Evolutionary conservation across 176 grass and related monocot species (phyloP), one percentile per base, ranked within the genome.

Genomic region (Canna indica): DNA sequence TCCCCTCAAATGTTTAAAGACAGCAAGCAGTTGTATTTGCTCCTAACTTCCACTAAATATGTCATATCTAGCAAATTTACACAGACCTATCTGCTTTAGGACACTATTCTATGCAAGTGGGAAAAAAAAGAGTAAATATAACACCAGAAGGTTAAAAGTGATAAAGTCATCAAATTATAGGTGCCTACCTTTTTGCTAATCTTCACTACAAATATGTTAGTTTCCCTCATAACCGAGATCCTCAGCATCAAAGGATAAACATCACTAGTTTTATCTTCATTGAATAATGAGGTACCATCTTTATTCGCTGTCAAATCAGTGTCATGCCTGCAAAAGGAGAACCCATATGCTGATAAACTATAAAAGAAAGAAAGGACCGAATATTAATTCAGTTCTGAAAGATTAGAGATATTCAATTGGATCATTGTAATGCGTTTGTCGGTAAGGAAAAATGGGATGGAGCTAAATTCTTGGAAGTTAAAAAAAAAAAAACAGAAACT

Each of bases 111-210:
- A 68, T 68, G 65, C 34, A 42, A 63, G 44, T 46, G 58, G 15
- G 33, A 17, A 45, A 44, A 44, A 44, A 44, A 42, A 68, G 34
- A 35, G n/a, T 69, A 46, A 47, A 69, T 27, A 16, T 20, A 50
- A 72, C 14, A 36, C 45, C 22, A 33, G 20, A 36, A 72, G 36
- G 70, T 24, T 57, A 8, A 50, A 72, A 50, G 17, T 33, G 50
- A 46, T 12, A 20, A 56, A 35, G n/a, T 22, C 1, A 59, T 41
- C 32, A 59, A 59, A 36, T 42, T 16, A 61, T 41, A 18, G 71
- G 16, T 14, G n/a, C 53, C 44, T 70, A 88, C 91, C 88, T 91
- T 91, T 79, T 91, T 96, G 81, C 91, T 91, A 67, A 96, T 96
- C 66, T 82, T 96, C 58, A 96, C 81, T 36, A 83, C 73, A 78